These are phyloP conservation scores for Aspergillus campestris DNA, from an alignment of 495 filamentous ascomycete genomes.

Conservation along the genomic window DNA sequence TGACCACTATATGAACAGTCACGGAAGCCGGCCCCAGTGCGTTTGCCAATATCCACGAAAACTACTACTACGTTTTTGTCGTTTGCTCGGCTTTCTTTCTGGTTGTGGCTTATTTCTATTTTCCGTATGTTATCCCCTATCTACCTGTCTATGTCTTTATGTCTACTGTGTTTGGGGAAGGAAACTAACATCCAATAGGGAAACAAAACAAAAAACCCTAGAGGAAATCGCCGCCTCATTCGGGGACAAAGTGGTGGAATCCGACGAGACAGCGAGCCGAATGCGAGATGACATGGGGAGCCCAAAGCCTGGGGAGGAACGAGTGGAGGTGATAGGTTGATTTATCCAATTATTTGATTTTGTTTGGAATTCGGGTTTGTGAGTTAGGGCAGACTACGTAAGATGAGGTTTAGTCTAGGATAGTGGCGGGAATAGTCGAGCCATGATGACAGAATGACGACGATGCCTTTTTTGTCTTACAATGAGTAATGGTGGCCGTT, in stretches of 20 bases:
- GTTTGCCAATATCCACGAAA: constrained; percentile 49
- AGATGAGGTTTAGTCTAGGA: background rate
- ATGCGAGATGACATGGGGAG: constrained; percentile 2
- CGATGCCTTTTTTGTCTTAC: too few species aligned
- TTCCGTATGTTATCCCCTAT: constrained; percentile 32
- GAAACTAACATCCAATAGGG: constrained; percentile 15
- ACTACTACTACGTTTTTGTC: constrained; percentile 55
- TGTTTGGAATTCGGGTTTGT: too few species aligned
- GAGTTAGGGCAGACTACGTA: background rate
- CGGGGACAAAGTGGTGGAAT: constrained; percentile 43
- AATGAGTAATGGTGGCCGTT: too few species aligned
- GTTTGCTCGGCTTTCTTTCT: constrained; percentile 44
- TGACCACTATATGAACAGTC: constrained; percentile 18
- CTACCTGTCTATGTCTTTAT: too few species aligned
- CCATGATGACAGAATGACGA: too few species aligned
- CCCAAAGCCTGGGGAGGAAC: constrained; percentile 8
- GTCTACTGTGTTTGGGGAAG: too few species aligned
- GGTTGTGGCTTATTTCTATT: constrained; percentile 43
- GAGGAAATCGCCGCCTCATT: constrained; percentile 52
- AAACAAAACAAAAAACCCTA: constrained; percentile 48
- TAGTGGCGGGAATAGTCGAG: too few species aligned
- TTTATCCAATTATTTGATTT: too few species aligned
- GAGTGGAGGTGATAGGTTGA: constrained; percentile 5
- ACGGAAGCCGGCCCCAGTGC: constrained; percentile 52
- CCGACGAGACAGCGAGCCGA: constrained; percentile 18